phyloP scores from a whole-genome alignment of 1,139 yeast genomes.

The Candida sanyaensis region DNA sequence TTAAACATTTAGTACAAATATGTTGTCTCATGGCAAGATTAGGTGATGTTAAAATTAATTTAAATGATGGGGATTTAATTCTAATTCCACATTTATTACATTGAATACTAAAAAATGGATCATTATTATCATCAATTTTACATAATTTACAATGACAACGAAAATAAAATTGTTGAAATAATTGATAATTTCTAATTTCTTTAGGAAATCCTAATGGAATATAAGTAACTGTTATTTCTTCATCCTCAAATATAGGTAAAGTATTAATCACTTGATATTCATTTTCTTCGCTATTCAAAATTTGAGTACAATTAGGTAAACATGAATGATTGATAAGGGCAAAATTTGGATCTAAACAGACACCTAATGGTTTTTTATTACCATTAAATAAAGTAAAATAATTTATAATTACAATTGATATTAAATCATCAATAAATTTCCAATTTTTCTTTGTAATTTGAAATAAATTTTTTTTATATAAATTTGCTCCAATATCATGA shows the following conservation, averaged over 20 bases:
- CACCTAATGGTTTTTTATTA: slow-evolving; percentile 26
- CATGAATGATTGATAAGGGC: slow-evolving; percentile 35
- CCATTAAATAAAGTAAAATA: slow-evolving; percentile 8
- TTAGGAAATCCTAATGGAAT: slow-evolving; percentile 13
- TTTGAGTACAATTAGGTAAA: slow-evolving; percentile 27
- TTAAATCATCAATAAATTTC: slow-evolving; percentile 14
- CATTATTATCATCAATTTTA: slow-evolving; percentile 12
- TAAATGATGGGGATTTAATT: slow-evolving; percentile 12
- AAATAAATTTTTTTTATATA: slow-evolving; percentile 4
- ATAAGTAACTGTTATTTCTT: slow-evolving; percentile 33
- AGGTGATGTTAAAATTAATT: slow-evolving; percentile 9
- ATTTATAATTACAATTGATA: slow-evolving; percentile 13
- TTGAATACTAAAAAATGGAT: slow-evolving; percentile 22
- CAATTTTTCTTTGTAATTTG: slow-evolving; percentile 11
- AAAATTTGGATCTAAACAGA: slow-evolving; percentile 35
- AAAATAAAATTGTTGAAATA: slow-evolving; percentile 25
- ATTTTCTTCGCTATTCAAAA: slow-evolving; percentile 3
- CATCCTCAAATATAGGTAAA: slow-evolving; percentile 18
- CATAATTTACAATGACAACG: slow-evolving; percentile 34
- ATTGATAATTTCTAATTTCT: slow-evolving; percentile 11
- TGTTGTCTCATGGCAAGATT: slow-evolving; percentile 10
- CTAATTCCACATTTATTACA: slow-evolving; percentile 19
- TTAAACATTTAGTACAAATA: slow-evolving; percentile 9
- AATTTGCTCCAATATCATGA: slow-evolving; percentile 5
- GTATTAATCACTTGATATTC: slow-evolving; percentile 17